Percentiles rank a stretch among this genome's conserved stretches.
Conservation (phyloP, 2,329 filamentous ascomycete genomes). For the Pseudogymnoascus sp. region DNA sequence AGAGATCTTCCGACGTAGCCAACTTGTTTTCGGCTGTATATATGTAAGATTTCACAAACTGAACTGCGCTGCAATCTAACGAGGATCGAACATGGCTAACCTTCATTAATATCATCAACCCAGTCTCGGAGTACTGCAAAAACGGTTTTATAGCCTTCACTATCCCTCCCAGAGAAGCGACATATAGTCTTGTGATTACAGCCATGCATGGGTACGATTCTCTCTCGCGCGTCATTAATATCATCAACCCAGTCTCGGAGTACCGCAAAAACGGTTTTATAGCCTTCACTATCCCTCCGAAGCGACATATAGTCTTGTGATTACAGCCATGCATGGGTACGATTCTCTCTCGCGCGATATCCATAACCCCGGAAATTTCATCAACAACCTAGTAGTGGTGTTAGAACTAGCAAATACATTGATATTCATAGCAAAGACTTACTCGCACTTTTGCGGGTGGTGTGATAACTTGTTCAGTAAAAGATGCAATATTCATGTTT, state of each 20-base stretch:
- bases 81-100: neutral
- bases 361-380: slow-evolving; percentile 8
- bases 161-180: slow-evolving; percentile 9
- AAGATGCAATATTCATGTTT: slow-evolving; percentile 15
- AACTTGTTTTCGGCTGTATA: neutral
- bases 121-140: neutral
- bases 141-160: neutral
- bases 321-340: slow-evolving; percentile 13
- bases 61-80: neutral
- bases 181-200: slow-evolving; percentile 15
- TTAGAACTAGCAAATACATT: neutral
- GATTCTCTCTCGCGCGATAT: slow-evolving; percentile 10
- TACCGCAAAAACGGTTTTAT: neutral
- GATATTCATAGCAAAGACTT: neutral
- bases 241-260: neutral
- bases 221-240: slow-evolving; percentile 8
- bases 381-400: slow-evolving; percentile 11
- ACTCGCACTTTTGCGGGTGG: neutral
- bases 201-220: slow-evolving; percentile 11
- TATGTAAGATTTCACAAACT: neutral
- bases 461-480: slow-evolving; percentile 13
- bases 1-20: neutral
- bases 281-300: neutral
- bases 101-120: neutral
- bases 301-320: slow-evolving; percentile 15